A percentile compares a stretch with the other conserved stretches of the same genome.
phyloP scores from a whole-genome alignment of 805 yeast genomes.

The Nakazawaea populi region DNA sequence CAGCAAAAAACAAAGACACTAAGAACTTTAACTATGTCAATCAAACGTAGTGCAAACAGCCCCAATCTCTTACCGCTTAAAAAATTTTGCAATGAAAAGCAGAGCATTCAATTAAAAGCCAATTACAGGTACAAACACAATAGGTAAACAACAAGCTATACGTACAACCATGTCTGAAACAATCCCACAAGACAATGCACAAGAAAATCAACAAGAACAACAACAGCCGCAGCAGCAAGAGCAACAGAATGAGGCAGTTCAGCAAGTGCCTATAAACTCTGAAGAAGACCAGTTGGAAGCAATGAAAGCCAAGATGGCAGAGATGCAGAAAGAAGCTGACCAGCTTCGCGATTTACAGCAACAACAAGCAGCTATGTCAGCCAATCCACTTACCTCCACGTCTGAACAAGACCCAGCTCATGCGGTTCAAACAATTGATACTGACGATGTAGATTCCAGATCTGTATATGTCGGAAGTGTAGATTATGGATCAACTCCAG shows the following conservation, averaged over 20 bases:
- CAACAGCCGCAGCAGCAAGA: neutral
- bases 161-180: neutral
- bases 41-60: too few species aligned
- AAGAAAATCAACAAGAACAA: neutral
- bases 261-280: neutral
- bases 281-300: constrained; percentile 21
- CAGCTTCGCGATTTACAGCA: constrained; percentile 43
- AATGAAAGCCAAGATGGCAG: constrained; percentile 39
- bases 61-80: too few species aligned
- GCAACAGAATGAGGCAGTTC: neutral
- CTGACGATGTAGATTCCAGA: constrained; percentile 62
- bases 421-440: constrained; percentile 22
- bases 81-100: too few species aligned
- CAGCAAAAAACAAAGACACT: too few species aligned
- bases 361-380: constrained; percentile 13
- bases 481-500: constrained; percentile 73
- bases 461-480: constrained; percentile 83
- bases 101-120: too few species aligned
- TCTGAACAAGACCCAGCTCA: neutral
- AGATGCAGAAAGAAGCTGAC: constrained; percentile 60
- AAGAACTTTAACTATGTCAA: too few species aligned
- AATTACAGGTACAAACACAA: too few species aligned
- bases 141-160: too few species aligned
- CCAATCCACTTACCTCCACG: neutral
- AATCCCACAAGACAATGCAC: too few species aligned